Percentiles rank a stretch among this genome's conserved stretches.
Conservation (phyloP, 129 eudicot genomes). For the Centella asiatica region DNA sequence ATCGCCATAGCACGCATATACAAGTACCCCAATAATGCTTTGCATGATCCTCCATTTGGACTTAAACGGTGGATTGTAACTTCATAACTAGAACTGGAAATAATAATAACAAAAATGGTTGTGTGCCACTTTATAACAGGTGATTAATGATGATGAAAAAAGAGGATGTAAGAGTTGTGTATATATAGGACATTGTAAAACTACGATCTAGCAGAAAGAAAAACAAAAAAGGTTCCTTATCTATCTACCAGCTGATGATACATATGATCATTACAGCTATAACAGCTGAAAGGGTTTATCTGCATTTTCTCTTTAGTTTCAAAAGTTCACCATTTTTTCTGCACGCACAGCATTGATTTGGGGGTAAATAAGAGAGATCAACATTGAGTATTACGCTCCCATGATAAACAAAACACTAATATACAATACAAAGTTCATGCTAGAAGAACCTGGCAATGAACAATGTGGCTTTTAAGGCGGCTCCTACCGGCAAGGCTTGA, state of each 20-base stretch:
- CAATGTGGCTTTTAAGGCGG: conserved; percentile 61
- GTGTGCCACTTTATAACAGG: too few species aligned
- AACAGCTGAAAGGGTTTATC: neutral
- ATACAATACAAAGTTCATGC: conserved; percentile 26
- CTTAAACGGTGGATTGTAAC: too few species aligned
- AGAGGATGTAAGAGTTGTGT: too few species aligned
- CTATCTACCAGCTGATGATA: conserved; percentile 7
- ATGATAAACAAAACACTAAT: neutral
- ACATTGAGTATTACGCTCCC: neutral
- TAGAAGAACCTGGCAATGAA: conserved; percentile 81
- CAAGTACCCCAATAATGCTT: too few species aligned
- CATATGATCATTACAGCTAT: conserved; percentile 4
- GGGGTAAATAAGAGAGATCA: neutral
- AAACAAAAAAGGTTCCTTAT: neutral
- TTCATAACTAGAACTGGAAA: too few species aligned
- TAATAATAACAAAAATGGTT: too few species aligned
- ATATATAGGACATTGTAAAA: too few species aligned
- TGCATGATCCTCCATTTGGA: too few species aligned
- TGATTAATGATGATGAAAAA: too few species aligned
- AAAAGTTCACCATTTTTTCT: conserved; percentile 4
- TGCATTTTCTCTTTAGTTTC: neutral
- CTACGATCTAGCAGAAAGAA: neutral
- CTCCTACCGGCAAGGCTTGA: conserved; percentile 58
- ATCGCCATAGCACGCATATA: too few species aligned
- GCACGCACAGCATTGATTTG: neutral